phyloP scores from a whole-genome alignment of 257 asterid genomes.

The Solanum etuberosum region DNA sequence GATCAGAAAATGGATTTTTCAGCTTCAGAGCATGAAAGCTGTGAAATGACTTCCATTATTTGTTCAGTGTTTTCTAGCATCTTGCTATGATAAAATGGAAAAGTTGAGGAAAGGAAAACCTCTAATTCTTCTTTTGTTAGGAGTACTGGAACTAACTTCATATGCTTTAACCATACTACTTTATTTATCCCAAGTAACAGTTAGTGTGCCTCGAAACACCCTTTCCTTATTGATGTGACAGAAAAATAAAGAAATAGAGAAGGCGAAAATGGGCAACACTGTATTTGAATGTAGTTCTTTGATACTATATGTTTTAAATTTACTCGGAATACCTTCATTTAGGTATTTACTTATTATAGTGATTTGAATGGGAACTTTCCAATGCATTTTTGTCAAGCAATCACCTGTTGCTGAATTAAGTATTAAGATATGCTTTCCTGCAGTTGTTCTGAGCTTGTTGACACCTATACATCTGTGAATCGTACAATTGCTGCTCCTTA shows the following conservation, averaged over 20 bases:
- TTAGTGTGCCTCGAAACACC: neutral
- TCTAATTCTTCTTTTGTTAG: neutral
- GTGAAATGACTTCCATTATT: neutral
- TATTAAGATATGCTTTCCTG: neutral
- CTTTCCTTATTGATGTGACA: neutral
- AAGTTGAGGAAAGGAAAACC: neutral
- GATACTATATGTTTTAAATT: neutral
- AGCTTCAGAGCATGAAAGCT: neutral
- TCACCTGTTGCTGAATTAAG: neutral
- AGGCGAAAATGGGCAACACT: neutral
- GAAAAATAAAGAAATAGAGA: neutral
- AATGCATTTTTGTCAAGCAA: neutral
- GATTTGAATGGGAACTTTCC: neutral
- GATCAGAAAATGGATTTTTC: neutral
- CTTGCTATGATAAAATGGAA: neutral
- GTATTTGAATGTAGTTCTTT: neutral
- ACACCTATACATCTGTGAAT: neutral
- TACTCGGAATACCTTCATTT: neutral
- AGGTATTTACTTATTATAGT: neutral
- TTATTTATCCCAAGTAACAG: neutral
- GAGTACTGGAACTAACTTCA: neutral
- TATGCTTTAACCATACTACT: neutral
- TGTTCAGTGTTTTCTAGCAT: neutral
- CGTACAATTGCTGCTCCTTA: neutral
- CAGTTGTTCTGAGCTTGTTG: neutral